A percentile compares a stretch with the other conserved stretches of the same genome.
Evolutionary conservation across 768 basidiomycete species (phyloP).

Genomic region (Fomitopsis serialis): DNA sequence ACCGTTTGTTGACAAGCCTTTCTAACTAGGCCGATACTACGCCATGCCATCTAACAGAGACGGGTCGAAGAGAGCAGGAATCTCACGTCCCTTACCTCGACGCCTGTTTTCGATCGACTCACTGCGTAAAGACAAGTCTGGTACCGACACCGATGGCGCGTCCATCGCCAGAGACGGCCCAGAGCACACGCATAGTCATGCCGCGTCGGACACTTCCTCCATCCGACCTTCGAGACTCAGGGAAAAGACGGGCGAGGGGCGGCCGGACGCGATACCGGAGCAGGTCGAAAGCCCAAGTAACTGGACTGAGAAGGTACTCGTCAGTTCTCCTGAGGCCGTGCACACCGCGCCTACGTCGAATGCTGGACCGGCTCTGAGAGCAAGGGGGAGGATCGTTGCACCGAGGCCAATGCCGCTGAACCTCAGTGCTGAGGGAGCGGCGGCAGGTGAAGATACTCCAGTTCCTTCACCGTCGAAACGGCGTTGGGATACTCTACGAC

Average conservation of each 20-base stretch:
- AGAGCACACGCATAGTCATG: slow-evolving; percentile 2
- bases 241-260: slow-evolving; percentile 14
- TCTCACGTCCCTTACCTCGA: slow-evolving; percentile 16
- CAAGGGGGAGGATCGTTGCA: neutral
- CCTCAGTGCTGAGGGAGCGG: slow-evolving; percentile 4
- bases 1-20: too few relatives aligned
- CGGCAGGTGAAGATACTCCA: slow-evolving; percentile 7
- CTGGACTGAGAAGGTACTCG: slow-evolving; percentile 19
- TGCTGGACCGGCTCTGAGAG: slow-evolving; percentile 1
- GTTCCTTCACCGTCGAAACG: slow-evolving; percentile 16
- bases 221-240: slow-evolving; percentile 3
- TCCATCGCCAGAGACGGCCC: neutral
- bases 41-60: neutral
- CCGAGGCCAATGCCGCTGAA: slow-evolving; percentile 10
- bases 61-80: slow-evolving; percentile 17
- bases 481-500: slow-evolving; percentile 23
- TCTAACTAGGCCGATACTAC: neutral
- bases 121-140: slow-evolving; percentile 14
- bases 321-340: slow-evolving; percentile 16
- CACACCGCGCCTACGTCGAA: neutral
- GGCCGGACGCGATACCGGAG: slow-evolving; percentile 10
- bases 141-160: slow-evolving; percentile 11
- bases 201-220: slow-evolving; percentile 7
- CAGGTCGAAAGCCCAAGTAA: neutral
- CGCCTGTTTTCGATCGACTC: slow-evolving; percentile 23